Evolutionary conservation across 2,329 filamentous ascomycete species (phyloP), one percentile per base, ranked within the genome.

Genomic region (Pleomassaria siparia): DNA sequence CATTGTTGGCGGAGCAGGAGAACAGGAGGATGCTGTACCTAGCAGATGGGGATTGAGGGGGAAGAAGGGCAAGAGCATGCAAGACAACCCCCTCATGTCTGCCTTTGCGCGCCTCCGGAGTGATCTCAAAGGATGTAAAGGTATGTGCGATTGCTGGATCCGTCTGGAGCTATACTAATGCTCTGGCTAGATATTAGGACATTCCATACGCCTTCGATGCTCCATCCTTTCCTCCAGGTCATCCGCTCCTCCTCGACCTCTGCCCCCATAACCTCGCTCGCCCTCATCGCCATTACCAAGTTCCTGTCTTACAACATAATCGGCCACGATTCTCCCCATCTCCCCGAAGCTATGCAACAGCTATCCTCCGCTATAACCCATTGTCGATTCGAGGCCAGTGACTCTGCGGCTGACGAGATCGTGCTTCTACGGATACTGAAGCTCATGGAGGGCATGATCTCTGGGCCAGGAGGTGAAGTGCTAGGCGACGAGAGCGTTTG

Each of bases 401-500:
- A 99, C 68, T 90, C 90, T 15, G 86, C 91, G 0, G 91, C 95
- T 51, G 94, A 96, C 64, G 94, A 99, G 72, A 91, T 97, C 44
- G 95, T 99, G 12, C 80, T 97, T 45, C 77, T 97, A 46, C 87
- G 95, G 74, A 97, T 99, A 61, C 73, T 99, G 50, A 94, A 96
- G 67, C 80, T 99, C 39, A 99, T 99, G 94, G 94, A 99, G 72
- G 89, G 91, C 63, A 96, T 99, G 88, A 86, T 99, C 62, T 95
- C 91, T 13, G 89, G 94, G 0, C 89, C 91, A 0, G 91, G 92
- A 24, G 94, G 94, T 29, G 87, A 95, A 56, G 83, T 97, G 10
- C 77, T 99, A n/a, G 95, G 92, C 49, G 94, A 99, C 63, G 92
- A 97, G 74, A 97, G 92, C 66, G 91, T 99, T 10, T 99, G 95